A percentile compares a stretch with the other conserved stretches of the same genome.
Evolutionary conservation across 2,329 filamentous ascomycete genomes (phyloP).

Genomic region (Pseudofabraea citricarpa): DNA sequence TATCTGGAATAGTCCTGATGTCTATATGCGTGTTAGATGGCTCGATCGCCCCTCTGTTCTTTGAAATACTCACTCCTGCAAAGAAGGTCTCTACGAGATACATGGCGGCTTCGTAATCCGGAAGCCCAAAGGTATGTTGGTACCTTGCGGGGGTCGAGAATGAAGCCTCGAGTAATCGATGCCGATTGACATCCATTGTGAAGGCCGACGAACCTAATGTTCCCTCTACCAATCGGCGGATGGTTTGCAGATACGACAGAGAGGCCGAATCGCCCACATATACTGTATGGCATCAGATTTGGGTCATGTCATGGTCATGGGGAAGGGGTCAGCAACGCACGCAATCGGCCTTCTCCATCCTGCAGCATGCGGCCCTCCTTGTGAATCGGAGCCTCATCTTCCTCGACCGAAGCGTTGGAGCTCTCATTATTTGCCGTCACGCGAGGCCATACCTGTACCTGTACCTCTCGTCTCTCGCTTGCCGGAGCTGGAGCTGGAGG

Average conservation of each 20-base stretch:
- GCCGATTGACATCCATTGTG: conserved; percentile 18
- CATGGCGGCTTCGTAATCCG: conserved; percentile 5
- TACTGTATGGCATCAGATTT: conserved; percentile 4
- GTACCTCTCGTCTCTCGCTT: too few species aligned
- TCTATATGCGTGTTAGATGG: conserved; percentile 1
- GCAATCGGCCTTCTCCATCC: conserved; percentile 7
- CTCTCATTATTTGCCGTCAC: background rate
- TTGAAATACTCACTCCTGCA: conserved; percentile 1
- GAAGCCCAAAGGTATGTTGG: conserved; percentile 5
- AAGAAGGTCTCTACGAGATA: conserved; percentile 8
- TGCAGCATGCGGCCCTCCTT: conserved; percentile 5
- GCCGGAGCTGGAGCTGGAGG: background rate
- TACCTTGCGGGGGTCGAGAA: conserved; percentile 7
- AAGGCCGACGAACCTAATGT: conserved; percentile 20
- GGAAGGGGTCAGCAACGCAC: background rate
- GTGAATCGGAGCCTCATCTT: conserved; percentile 4
- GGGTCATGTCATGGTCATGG: background rate
- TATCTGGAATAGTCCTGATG: conserved; percentile 4
- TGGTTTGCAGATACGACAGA: conserved; percentile 22
- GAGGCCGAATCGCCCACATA: conserved; percentile 24
- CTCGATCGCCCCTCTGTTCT: background rate
- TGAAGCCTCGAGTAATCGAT: conserved; percentile 19
- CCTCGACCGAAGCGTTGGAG: conserved; percentile 2
- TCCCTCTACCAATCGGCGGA: conserved; percentile 20
- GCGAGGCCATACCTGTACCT: background rate